These are phyloP conservation scores for Pyrrhoderma noxium DNA, from an alignment of 1,284 basidiomycete genomes.

Conservation along the genomic window DNA sequence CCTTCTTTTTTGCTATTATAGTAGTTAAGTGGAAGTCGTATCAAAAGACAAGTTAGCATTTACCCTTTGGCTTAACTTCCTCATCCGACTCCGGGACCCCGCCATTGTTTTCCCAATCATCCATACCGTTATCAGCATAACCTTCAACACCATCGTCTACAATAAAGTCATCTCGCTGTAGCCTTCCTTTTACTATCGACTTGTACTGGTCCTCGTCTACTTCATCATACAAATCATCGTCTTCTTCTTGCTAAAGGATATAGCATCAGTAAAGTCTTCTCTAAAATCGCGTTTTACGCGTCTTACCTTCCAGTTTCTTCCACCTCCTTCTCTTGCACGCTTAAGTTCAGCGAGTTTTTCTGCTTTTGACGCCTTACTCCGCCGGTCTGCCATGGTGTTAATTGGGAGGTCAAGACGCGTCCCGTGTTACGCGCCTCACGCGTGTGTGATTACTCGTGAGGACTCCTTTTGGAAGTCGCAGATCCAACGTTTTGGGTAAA, in stretches of 20 bases:
- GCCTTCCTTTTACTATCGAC: constrained; percentile 74
- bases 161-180: constrained; percentile 93
- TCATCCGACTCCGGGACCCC: constrained; percentile 37
- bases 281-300: not conserved
- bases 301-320: constrained; percentile 30
- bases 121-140: constrained; percentile 95
- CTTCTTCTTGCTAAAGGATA: constrained; percentile 45
- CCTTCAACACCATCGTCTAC: constrained; percentile 90
- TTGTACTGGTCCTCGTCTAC: constrained; percentile 91
- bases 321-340: constrained; percentile 31
- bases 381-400: constrained; percentile 17
- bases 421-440: constrained; percentile 6
- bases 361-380: constrained; percentile 26
- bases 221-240: constrained; percentile 81
- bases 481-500: too few relatives aligned
- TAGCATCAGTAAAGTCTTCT: not conserved
- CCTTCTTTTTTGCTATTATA: constrained; percentile 31
- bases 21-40: constrained; percentile 28
- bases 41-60: not conserved
- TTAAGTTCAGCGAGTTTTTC: constrained; percentile 31
- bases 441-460: not conserved
- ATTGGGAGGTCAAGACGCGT: constrained; percentile 6
- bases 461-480: too few relatives aligned
- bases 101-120: constrained; percentile 72
- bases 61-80: constrained; percentile 27